Conservation (phyloP, 352 stramenopile species). For the Phytophthora macrochlamydospora region DNA sequence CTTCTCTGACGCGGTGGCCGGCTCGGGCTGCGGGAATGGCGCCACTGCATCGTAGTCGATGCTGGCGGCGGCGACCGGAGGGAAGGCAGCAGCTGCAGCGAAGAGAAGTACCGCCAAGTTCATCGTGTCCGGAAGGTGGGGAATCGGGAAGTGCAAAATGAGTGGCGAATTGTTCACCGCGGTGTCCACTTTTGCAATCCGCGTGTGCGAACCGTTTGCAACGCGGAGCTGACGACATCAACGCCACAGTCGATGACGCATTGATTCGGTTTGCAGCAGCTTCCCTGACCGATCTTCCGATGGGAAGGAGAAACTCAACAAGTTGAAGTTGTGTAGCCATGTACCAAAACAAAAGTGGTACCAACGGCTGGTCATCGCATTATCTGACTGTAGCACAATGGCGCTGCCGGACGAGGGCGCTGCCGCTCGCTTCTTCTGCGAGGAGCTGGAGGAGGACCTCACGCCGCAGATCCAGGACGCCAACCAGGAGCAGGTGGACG, state of each 20-base stretch:
- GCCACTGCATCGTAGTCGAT: conserved; percentile 1
- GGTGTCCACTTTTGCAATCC: no score
- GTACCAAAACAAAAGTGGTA: not conserved
- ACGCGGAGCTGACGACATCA: no score
- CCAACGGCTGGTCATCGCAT: not conserved
- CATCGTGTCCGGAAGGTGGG: not conserved
- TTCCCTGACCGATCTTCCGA: no score
- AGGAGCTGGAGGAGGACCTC: conserved; percentile 79
- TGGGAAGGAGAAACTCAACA: no score
- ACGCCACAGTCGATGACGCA: no score
- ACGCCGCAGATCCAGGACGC: conserved; percentile 35
- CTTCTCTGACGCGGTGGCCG: conserved; percentile 18
- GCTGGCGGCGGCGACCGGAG: not conserved
- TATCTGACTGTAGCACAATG: conserved; percentile 6
- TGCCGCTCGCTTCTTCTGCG: conserved; percentile 75
- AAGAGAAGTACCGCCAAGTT: not conserved
- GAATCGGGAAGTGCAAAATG: no score
- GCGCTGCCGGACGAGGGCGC: conserved; percentile 20
- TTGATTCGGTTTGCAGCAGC: no score
- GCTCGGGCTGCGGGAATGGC: conserved; percentile 15
- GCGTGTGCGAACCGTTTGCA: no score
- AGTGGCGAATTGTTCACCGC: no score
- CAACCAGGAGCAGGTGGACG: conserved; percentile 4
- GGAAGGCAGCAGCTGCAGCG: not conserved
- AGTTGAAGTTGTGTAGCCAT: conserved; percentile 4